Conservation (phyloP, 768 basidiomycete species). For the Aureoboletus auriporus region DNA sequence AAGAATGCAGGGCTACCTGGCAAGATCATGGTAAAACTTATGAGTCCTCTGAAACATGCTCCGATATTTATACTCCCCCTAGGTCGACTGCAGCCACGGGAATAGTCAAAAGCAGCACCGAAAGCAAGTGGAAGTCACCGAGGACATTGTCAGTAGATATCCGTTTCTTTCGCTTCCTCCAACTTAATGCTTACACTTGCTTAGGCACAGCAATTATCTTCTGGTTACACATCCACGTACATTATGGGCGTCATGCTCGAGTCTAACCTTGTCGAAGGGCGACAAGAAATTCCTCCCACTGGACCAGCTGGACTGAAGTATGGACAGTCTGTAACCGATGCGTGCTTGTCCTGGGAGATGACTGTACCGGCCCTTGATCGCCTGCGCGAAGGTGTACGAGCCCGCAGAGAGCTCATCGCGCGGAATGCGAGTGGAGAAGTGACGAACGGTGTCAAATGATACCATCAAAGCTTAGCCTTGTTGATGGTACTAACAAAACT, state of each 20-base stretch:
- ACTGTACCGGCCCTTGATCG: slow-evolving; percentile 80
- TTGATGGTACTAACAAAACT: slow-evolving; percentile 16
- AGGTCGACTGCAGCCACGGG: slow-evolving; percentile 97
- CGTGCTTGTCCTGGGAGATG: slow-evolving; percentile 86
- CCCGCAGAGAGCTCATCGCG: slow-evolving; percentile 54
- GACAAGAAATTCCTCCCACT: slow-evolving; percentile 74
- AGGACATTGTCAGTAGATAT: slow-evolving; percentile 67
- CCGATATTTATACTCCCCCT: slow-evolving; percentile 1
- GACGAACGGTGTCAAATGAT: slow-evolving; percentile 3
- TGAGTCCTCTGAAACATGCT: neutral
- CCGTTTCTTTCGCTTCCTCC: neutral
- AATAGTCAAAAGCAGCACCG: slow-evolving; percentile 91
- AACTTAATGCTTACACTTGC: slow-evolving; percentile 12
- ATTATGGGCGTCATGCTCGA: slow-evolving; percentile 98
- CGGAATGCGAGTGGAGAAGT: slow-evolving; percentile 20
- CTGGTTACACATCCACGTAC: slow-evolving; percentile 59
- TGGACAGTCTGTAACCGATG: slow-evolving; percentile 86
- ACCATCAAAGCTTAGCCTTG: too few species aligned
- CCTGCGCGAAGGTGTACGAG: slow-evolving; percentile 83
- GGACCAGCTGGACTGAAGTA: slow-evolving; percentile 74
- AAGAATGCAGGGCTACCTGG: slow-evolving; percentile 71
- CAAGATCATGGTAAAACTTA: slow-evolving; percentile 76
- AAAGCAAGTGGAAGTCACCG: slow-evolving; percentile 84
- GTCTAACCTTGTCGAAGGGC: slow-evolving; percentile 83
- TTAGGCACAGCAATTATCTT: slow-evolving; percentile 71